Percentiles rank a stretch among this genome's conserved stretches.
Evolutionary conservation across 2,329 filamentous ascomycete species (phyloP).

Genomic region (Epichloe gansuensis): DNA sequence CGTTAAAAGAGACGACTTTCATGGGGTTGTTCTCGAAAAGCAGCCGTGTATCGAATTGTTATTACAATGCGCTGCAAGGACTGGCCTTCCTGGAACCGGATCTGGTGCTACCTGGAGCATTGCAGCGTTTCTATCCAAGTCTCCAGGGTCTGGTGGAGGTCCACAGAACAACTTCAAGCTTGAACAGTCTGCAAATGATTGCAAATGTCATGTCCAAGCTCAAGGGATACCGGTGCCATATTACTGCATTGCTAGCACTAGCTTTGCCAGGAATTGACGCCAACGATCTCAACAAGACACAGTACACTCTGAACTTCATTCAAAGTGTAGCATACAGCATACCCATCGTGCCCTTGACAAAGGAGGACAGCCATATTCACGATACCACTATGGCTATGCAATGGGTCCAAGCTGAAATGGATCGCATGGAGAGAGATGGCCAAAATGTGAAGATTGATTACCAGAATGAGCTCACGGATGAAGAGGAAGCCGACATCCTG

Average conservation of each 20-base stretch:
- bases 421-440: constrained; percentile 81
- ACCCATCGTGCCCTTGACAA: constrained; percentile 65
- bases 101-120: constrained; percentile 79
- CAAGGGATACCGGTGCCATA: constrained; percentile 93
- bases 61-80: constrained; percentile 78
- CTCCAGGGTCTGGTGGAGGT: constrained; percentile 95
- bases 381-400: constrained; percentile 71
- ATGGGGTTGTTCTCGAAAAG: constrained; percentile 99
- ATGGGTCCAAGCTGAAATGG: constrained; percentile 92
- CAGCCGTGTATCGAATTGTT: constrained; percentile 80
- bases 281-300: constrained; percentile 92
- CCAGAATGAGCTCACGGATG: constrained; percentile 64
- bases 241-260: constrained; percentile 85
- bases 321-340: constrained; percentile 95
- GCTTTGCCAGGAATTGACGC: constrained; percentile 93
- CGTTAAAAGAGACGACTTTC: constrained; percentile 84
- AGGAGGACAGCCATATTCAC: constrained; percentile 51
- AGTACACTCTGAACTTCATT: constrained; percentile 89
- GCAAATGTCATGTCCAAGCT: constrained; percentile 83
- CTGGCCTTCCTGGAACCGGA: constrained; percentile 84
- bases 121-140: constrained; percentile 94
- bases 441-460: constrained; percentile 81
- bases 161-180: constrained; percentile 85
- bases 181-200: constrained; percentile 84
- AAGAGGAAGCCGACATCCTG: constrained; percentile 77